Base-by-base conservation (phyloP, 2,329 filamentous ascomycete genomes). In the Cytospora piceicola region DNA sequence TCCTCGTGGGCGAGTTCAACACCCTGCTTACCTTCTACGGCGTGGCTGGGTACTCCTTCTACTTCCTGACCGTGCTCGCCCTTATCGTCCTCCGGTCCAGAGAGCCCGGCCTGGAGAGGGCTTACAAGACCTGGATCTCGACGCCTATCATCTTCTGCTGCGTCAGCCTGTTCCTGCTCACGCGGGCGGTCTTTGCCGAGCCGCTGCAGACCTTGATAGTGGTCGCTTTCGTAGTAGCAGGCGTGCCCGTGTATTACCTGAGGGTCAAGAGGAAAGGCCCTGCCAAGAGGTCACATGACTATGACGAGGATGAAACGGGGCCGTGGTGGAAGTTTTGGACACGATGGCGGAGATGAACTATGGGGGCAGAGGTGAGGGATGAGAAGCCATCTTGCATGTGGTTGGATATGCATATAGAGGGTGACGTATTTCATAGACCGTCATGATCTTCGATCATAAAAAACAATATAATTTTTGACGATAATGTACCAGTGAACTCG, bases 111-210 rank as follows among this genome's bases (percentile, higher is more conserved):
- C 84, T 99, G 55, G 93, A 97, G 76, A 82, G 95, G 30, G 94
- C 95, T 0, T 99, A 99, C 78, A 90, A 88, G 76, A 97, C 94
- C 3, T 99, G 94, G 95, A 97, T 99, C 73, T 90, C 90, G 0
- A 99, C 95, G 2, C 95, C 95, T 14, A 94, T 99, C 70, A 94
- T 97, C 64, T 99, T 99, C 76, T 99, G 95, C 84, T 99, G 95
- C 74, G 95, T 99, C 49, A 96, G 92, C 75, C 77, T 99, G 70
- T 99, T 99, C 75, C 78, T 99, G 70, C 85, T 99, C 52, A 94
- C 89, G 73, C 84, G 95, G 59, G 93, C 94, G 4, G 88, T 98
- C 17, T 95, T 99, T 74, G 91, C 93, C 36, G 90, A 97, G 78
- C 95, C 95, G 5, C 72, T 96, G 60, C 94, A 99, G 82, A 97